Evolutionary conservation across 495 filamentous ascomycete species (phyloP).

Genomic region (Penicillium bovifimosum): DNA sequence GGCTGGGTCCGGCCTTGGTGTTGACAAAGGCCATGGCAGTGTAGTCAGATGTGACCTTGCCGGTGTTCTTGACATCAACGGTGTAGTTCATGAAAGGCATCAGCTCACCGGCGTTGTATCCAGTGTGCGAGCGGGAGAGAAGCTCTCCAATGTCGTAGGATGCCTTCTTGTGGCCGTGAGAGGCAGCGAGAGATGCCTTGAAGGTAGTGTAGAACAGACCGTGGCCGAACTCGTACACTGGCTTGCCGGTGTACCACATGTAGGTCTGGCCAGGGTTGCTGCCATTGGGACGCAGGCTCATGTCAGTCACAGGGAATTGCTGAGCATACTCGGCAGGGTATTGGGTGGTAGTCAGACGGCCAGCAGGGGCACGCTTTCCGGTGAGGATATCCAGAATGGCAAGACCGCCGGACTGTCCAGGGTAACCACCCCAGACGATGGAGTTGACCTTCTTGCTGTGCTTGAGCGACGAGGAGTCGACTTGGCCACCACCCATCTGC

Average conservation of each 20-base stretch:
- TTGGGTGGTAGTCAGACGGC: constrained; percentile 52
- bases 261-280: constrained; percentile 51
- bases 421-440: constrained; percentile 55
- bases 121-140: constrained; percentile 20
- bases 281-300: constrained; percentile 47
- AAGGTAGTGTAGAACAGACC: constrained; percentile 52
- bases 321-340: constrained; percentile 52
- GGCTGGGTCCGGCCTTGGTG: constrained; percentile 51
- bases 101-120: constrained; percentile 24
- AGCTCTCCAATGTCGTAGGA: constrained; percentile 29
- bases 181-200: constrained; percentile 25
- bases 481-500: constrained; percentile 55
- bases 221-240: constrained; percentile 52
- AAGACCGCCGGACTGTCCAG: constrained; percentile 53
- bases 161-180: neutral
- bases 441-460: constrained; percentile 46
- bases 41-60: constrained; percentile 51
- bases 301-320: constrained; percentile 51
- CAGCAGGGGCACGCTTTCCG: constrained; percentile 51
- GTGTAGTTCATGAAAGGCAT: constrained; percentile 44
- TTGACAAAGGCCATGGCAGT: constrained; percentile 53
- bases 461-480: constrained; percentile 51
- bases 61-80: constrained; percentile 47
- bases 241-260: constrained; percentile 53
- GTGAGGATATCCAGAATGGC: constrained; percentile 52